These are phyloP conservation scores for Neolentinus lepideus DNA, from an alignment of 1,284 basidiomycete genomes.

Conservation along the genomic window DNA sequence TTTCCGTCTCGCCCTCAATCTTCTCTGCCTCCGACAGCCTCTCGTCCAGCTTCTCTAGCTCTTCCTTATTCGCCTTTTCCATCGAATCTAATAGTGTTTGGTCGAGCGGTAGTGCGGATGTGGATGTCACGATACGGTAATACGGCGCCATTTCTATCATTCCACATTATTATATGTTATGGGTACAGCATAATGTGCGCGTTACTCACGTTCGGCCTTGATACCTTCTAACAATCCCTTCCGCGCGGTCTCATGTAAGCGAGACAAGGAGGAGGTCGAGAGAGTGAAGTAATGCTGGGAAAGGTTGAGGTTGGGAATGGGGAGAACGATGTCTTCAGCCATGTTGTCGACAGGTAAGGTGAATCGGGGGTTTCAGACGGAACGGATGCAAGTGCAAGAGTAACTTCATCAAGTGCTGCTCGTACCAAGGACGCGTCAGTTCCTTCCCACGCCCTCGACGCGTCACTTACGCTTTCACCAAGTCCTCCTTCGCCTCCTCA, in stretches of 20 bases:
- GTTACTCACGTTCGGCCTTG: conserved; percentile 71
- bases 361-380: conserved; percentile 4
- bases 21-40: conserved; percentile 83
- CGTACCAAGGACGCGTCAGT: conserved; percentile 24
- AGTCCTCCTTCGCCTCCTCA: conserved; percentile 5
- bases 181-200: conserved; percentile 1
- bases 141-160: conserved; percentile 78
- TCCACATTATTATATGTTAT: neutral
- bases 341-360: conserved; percentile 29
- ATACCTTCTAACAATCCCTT: conserved; percentile 70
- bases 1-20: conserved; percentile 91
- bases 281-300: conserved; percentile 76
- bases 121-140: conserved; percentile 49
- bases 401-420: conserved; percentile 7
- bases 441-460: conserved; percentile 17
- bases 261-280: conserved; percentile 49
- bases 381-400: conserved; percentile 2
- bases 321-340: conserved; percentile 80
- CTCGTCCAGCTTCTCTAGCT: conserved; percentile 74
- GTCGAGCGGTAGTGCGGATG: conserved; percentile 43
- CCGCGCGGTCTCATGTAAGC: conserved; percentile 63
- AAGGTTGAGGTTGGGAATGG: conserved; percentile 80
- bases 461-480: conserved; percentile 1
- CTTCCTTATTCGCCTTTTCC: conserved; percentile 70
- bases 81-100: conserved; percentile 58